Evolutionary conservation across 1,139 yeast genomes (phyloP).

Genomic region (Kodamaea ohmeri): DNA sequence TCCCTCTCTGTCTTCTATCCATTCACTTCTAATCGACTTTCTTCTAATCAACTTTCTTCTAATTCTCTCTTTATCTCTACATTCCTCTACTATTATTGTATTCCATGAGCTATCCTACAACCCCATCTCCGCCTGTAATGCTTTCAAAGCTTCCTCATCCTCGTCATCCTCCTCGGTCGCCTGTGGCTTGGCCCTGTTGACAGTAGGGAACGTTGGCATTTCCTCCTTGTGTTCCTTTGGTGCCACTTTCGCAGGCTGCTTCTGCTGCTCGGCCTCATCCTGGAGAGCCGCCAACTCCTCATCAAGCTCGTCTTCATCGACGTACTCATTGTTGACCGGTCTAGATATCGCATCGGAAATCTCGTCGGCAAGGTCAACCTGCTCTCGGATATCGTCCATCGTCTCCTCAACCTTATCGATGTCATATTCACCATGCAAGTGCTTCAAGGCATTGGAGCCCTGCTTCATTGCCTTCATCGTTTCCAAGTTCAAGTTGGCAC

Average conservation of each 20-base stretch:
- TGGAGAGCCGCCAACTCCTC: slow-evolving; percentile 89
- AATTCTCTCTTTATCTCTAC: background rate
- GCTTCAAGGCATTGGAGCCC: slow-evolving; percentile 95
- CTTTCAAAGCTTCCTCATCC: slow-evolving; percentile 88
- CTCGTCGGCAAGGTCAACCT: slow-evolving; percentile 92
- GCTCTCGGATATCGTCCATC: slow-evolving; percentile 98
- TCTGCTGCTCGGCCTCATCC: slow-evolving; percentile 66
- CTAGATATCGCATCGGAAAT: slow-evolving; percentile 94
- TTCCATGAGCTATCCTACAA: slow-evolving; percentile 35
- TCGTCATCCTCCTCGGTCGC: slow-evolving; percentile 63
- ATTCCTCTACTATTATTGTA: background rate
- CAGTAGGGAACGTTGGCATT: slow-evolving; percentile 52
- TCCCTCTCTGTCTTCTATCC: too few relatives aligned
- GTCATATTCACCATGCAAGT: slow-evolving; percentile 91
- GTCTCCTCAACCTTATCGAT: slow-evolving; percentile 96
- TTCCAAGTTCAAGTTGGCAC: slow-evolving; percentile 93
- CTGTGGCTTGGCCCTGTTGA: slow-evolving; percentile 28
- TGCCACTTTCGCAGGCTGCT: slow-evolving; percentile 18
- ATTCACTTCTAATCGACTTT: too few relatives aligned
- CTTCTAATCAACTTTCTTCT: too few relatives aligned
- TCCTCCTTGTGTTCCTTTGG: slow-evolving; percentile 17
- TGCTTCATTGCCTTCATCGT: slow-evolving; percentile 99
- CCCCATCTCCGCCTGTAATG: slow-evolving; percentile 94
- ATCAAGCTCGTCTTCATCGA: slow-evolving; percentile 77
- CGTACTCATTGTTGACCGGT: slow-evolving; percentile 76